A percentile compares a stretch with the other conserved stretches of the same genome.
These are phyloP conservation scores for Acanthamoeba healyi DNA, from an alignment of 208 protist genomes.

Conservation along the genomic window DNA sequence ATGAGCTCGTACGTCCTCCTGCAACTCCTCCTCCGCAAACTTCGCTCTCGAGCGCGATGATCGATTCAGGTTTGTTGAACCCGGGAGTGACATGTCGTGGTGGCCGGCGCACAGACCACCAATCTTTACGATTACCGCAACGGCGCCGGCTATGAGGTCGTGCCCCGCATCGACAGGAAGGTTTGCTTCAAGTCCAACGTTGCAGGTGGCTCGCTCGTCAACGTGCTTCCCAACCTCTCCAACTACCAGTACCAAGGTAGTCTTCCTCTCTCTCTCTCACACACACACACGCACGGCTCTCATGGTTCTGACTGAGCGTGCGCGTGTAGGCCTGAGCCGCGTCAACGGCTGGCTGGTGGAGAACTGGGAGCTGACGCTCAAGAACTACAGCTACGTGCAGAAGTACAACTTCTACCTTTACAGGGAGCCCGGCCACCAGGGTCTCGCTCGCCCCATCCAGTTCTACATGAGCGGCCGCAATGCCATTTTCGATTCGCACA, in stretches of 20 bases:
- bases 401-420: constrained; percentile 46
- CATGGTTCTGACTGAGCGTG: not conserved
- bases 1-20: constrained; percentile 5
- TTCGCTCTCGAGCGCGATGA: not conserved
- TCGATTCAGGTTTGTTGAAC: too few species aligned
- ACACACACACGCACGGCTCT: too few species aligned
- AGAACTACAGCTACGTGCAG: constrained; percentile 57
- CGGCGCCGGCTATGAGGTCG: constrained; percentile 21
- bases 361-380: constrained; percentile 55
- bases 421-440: constrained; percentile 50
- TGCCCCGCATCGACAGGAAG: constrained; percentile 29
- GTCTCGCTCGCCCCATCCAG: constrained; percentile 27
- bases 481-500: constrained; percentile 54
- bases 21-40: not conserved
- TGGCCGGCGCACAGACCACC: constrained; percentile 38
- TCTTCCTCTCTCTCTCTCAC: too few species aligned
- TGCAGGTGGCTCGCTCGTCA: not conserved
- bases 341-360: constrained; percentile 60
- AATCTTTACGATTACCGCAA: constrained; percentile 42
- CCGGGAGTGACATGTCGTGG: too few species aligned
- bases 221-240: constrained; percentile 48
- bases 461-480: constrained; percentile 69
- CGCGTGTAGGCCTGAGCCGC: not conserved
- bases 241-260: constrained; percentile 43
- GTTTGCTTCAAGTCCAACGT: constrained; percentile 63